Base-by-base conservation (phyloP, 306 rosid species). In the Geum urbanum region DNA sequence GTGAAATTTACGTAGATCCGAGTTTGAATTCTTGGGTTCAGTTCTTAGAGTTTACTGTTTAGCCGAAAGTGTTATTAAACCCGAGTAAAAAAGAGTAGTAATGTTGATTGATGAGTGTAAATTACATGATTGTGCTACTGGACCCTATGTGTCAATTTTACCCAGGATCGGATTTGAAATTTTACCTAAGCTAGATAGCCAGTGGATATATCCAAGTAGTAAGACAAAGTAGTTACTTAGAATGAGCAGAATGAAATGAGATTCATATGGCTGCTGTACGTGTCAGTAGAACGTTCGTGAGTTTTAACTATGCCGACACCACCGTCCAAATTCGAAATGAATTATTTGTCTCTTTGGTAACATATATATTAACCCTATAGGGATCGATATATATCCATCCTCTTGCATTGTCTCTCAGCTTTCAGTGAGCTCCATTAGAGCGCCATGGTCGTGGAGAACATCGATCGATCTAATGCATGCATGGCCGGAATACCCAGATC, bases 81-180 rank as follows among this genome's bases (percentile, higher is more conserved):
- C 2, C 1, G 2, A 27, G 32, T 27, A 27, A 27, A 27, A 27
- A 27, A 27, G 1, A 27, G 32, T 27, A 27, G 5, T n/a, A 5
- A 51, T 52, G 7, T 52, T 18, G 57, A 52, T n/a, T n/a, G n/a
- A 52, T 19, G 35, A 53, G 57, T 53, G 65, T 60, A 13, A 37
- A 14, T 32, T 60, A 37, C 63, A 41, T 13, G 19, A 27, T 24
- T 7, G 32, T 4, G 15, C 63, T 37, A 60, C 22, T 60, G 65
- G 65, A 60, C 65, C 65, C 45, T 35, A 59, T 1, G 14, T 57
- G 40, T 13, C 12, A 35, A 59, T 60, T 59, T 60, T 37, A 60
- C 46, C 19, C 14, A 15, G 32, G 32, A 27, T 27, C 2, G 32
- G 32, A 27, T 27, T 27, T 27, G 32, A 27, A 27, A 27, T 27